These are phyloP conservation scores for Marasmius fiardii DNA, from an alignment of 1,284 basidiomycete species.

Conservation along the genomic window DNA sequence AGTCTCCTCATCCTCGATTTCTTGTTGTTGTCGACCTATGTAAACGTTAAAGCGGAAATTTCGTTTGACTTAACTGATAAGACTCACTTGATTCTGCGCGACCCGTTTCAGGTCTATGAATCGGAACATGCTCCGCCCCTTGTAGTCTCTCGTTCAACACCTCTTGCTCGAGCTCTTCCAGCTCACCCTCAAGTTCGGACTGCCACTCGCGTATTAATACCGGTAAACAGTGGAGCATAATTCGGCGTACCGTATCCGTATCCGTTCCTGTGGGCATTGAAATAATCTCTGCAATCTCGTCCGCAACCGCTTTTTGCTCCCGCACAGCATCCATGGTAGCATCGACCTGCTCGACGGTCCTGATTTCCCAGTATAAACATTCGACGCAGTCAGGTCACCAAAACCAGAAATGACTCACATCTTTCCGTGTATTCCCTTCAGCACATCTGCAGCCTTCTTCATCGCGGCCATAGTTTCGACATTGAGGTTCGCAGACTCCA, in stretches of 20 bases:
- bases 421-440: constrained; percentile 90
- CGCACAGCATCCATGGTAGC: constrained; percentile 87
- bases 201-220: constrained; percentile 29
- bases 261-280: constrained; percentile 74
- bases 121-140: constrained; percentile 88
- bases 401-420: constrained; percentile 61
- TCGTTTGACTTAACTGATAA: constrained; percentile 10
- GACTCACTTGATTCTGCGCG: constrained; percentile 4
- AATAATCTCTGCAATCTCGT: constrained; percentile 95
- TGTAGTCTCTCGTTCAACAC: constrained; percentile 85
- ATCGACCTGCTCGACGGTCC: constrained; percentile 92
- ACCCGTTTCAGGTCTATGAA: constrained; percentile 69
- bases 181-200: constrained; percentile 82
- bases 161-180: constrained; percentile 91
- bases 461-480: constrained; percentile 97
- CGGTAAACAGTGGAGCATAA: constrained; percentile 10
- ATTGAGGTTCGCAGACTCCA: constrained; percentile 98
- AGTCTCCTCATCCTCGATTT: constrained; percentile 85
- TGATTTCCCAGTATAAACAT: constrained; percentile 27
- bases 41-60: constrained; percentile 19
- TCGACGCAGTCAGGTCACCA: constrained; percentile 10
- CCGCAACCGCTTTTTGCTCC: constrained; percentile 92
- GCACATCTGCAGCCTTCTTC: constrained; percentile 92
- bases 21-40: constrained; percentile 34
- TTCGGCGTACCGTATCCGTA: constrained; percentile 71